These are phyloP conservation scores for Lyophyllum shimeji DNA, from an alignment of 768 basidiomycete genomes.

Conservation along the genomic window DNA sequence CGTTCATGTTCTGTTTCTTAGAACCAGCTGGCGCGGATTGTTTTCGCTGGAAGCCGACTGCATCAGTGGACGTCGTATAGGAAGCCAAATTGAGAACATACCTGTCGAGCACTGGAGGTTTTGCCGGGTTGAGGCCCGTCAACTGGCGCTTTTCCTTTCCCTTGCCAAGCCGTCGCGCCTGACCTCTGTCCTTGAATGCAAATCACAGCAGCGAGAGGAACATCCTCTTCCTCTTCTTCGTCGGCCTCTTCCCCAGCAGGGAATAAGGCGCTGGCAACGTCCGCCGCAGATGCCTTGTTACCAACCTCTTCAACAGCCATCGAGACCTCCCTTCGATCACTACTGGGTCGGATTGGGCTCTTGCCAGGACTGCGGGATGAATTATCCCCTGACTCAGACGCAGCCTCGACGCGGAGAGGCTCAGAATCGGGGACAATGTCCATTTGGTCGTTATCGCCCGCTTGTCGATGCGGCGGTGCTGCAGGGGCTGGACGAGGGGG, in stretches of 20 bases:
- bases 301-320: slow-evolving; percentile 24
- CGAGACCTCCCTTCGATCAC: slow-evolving; percentile 27
- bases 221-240: slow-evolving; percentile 41
- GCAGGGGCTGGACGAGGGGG: background rate
- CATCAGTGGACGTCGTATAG: background rate
- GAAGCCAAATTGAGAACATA: background rate
- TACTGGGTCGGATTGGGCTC: background rate
- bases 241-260: slow-evolving; percentile 30
- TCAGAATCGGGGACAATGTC: slow-evolving; percentile 70
- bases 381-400: background rate
- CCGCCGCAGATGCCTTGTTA: background rate
- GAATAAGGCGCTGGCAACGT: slow-evolving; percentile 1
- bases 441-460: slow-evolving; percentile 27
- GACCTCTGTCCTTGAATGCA: slow-evolving; percentile 22
- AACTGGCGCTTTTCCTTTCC: slow-evolving; percentile 5
- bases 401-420: slow-evolving; percentile 34
- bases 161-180: slow-evolving; percentile 1
- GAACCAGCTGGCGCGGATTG: background rate
- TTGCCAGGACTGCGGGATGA: background rate
- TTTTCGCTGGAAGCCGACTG: background rate
- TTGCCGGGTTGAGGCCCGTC: background rate
- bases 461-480: slow-evolving; percentile 7
- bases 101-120: slow-evolving; percentile 1
- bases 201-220: slow-evolving; percentile 39
- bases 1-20: background rate